Percentiles rank a stretch among this genome's conserved stretches.
These are phyloP conservation scores for Strobilomyces dryophilus DNA, from an alignment of 768 basidiomycete genomes.

Conservation along the genomic window DNA sequence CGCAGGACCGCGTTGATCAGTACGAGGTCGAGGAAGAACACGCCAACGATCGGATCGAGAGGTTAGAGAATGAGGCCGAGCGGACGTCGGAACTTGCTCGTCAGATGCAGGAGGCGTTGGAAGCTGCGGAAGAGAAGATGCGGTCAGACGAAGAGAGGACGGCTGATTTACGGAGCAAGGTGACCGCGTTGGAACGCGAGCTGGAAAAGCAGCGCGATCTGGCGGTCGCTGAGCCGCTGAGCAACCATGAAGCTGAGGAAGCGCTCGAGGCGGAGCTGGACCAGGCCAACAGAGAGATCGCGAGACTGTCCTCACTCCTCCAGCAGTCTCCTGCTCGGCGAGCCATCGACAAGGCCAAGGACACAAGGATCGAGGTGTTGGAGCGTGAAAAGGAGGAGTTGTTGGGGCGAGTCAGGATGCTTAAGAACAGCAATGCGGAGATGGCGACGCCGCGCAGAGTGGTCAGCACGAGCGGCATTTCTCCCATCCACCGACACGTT, in stretches of 20 bases:
- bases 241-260: conserved; percentile 53
- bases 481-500: conserved; percentile 73
- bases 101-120: conserved; percentile 74
- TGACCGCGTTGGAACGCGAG: conserved; percentile 57
- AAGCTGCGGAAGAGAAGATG: conserved; percentile 72
- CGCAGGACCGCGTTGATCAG: conserved; percentile 42
- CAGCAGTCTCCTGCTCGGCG: conserved; percentile 71
- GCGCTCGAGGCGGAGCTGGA: conserved; percentile 74
- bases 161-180: conserved; percentile 45
- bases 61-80: conserved; percentile 49
- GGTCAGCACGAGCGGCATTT: conserved; percentile 55
- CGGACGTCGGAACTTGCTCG: conserved; percentile 51
- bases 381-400: conserved; percentile 76
- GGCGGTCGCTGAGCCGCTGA: conserved; percentile 16
- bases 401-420: conserved; percentile 59
- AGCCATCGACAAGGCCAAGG: conserved; percentile 74
- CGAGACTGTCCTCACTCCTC: conserved; percentile 59
- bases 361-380: conserved; percentile 69
- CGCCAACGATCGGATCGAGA: conserved; percentile 44
- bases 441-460: conserved; percentile 56
- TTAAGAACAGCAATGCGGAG: conserved; percentile 50
- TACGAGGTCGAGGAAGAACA: conserved; percentile 45
- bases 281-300: conserved; percentile 71
- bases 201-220: conserved; percentile 35
- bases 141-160: conserved; percentile 53